Evolutionary conservation across 768 basidiomycete genomes (phyloP), one percentile per base, ranked within the genome.

Genomic region (Boletales sp.): DNA sequence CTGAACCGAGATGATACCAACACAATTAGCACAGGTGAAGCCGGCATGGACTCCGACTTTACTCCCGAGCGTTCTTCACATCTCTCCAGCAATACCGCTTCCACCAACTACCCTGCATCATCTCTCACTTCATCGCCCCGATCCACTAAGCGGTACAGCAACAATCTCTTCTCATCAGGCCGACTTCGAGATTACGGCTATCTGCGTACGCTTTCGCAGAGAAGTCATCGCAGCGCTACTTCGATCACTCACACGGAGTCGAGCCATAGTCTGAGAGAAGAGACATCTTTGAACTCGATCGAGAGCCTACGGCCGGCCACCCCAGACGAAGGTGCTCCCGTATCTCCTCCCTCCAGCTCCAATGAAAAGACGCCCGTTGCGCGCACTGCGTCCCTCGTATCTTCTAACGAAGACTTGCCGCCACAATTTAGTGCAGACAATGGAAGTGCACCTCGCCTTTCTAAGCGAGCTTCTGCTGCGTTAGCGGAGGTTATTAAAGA

Each of bases 91-190:
- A 54, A 73, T 55, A 52, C 68, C 55, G 56, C 67, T 57, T 71
- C 76, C 48, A 58, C 64, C 48, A 54, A 59, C 12, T 61, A 59
- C 69, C 61, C 71, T 57, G 41, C 73, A 17, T 78, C 81, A 19
- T 76, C 67, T 5, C 18, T 62, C 54, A 64, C 64, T 21, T 69
- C 67, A 38, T 69, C 84, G 21, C 59, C 64, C 21, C 74, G 79
- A 31, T 79, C 80, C 36, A 70, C 74, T 48, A 86, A 87, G 69
- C 80, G 90, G 40, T 87, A 87, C 66, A 90, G 88, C 73, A 91
- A 91, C 66, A 91, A 91, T 61, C 73, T 93, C 43, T 92, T 91
- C 54, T 84, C 87, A 41, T 91, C 90, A 15, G 83, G 84, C n/a
- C 79, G 83, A 48, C 75, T 90, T 58, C 77, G 84, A 48, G 90